Conservation (phyloP, 768 basidiomycete species). For the Boletus edulis region DNA sequence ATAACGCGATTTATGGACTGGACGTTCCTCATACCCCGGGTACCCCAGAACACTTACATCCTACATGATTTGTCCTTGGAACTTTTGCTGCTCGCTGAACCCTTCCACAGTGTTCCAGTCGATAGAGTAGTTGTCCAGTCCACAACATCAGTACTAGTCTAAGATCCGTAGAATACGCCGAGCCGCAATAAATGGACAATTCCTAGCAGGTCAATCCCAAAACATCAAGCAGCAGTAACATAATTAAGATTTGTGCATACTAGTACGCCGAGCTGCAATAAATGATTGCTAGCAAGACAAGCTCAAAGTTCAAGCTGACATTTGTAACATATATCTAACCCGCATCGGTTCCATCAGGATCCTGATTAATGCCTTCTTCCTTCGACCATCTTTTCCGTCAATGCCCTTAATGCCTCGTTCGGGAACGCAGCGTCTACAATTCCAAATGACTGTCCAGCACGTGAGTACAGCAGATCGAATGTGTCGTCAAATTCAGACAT, state of each 20-base stretch:
- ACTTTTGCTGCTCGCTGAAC: not conserved
- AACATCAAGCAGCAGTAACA: too few species aligned
- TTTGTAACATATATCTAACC: too few species aligned
- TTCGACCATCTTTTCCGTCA: conserved; percentile 10
- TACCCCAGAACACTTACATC: conserved; percentile 9
- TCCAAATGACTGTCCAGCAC: conserved; percentile 13
- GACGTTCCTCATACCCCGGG: conserved; percentile 6
- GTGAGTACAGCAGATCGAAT: conserved; percentile 27
- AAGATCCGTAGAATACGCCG: not conserved
- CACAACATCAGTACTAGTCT: not conserved
- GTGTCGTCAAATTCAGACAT: conserved; percentile 17
- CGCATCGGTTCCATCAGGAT: not conserved
- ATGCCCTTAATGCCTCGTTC: conserved; percentile 11
- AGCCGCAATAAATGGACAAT: conserved; percentile 4
- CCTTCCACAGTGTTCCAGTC: not conserved
- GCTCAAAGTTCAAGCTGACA: too few species aligned
- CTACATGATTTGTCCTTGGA: conserved; percentile 8
- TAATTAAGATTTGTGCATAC: too few species aligned
- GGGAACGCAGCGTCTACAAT: conserved; percentile 24
- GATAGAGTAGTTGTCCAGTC: conserved; percentile 1
- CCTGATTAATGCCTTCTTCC: not conserved
- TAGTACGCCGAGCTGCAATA: too few species aligned
- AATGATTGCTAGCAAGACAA: too few species aligned
- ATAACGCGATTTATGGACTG: conserved; percentile 26
- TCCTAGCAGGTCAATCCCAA: too few species aligned